Base-by-base conservation (phyloP, 192 early-diverging fungal species). In the Podila epicladia region DNA sequence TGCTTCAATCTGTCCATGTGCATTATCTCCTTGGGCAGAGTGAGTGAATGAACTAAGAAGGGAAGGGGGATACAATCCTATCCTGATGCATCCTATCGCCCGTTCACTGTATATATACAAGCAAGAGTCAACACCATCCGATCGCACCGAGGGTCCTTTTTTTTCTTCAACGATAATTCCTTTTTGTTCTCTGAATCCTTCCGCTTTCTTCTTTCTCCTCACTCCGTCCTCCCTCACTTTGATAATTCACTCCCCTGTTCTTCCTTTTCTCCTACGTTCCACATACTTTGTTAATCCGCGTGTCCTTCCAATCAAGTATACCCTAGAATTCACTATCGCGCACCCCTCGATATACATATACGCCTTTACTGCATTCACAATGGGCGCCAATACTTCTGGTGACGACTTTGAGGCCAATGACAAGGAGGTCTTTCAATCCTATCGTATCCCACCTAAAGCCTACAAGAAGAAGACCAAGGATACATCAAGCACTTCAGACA, bases 381-480 rank as follows among this genome's bases (percentile, higher is more conserved):
- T 80, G 77, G 77, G 77, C 5, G 61, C 58, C n/a, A 80, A 80
- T 48, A 22, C 67, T 17, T 80, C 77, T 5, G 66, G 65, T 68
- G 77, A 80, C 2, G 71, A 73, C 24, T 73, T 69, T 24, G 65
- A 64, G 37, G 66, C 71, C 41, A 65, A 60, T 32, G 71, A 69
- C 62, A 80, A 69, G 28, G 77, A 80, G 51, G 77, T 80, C 57
- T 80, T 73, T 51, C 77, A 80, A 26, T 80, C 77, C 24, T 80
- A 80, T 45, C 61, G 77, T 22, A 80, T 80, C n/a, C 77, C 77
- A 9, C 65, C 77, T 8, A 67, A 68, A 35, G 70, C 77, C 31
- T 80, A 80, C 69, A 80, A 80, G 35, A 80, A 80, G 45, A 80
- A 80, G 29, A 20, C 61, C 32, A 64, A 64, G 26, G 32, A 49